These are phyloP conservation scores for Echinosophora koreensis DNA, from an alignment of 306 rosid species.

Conservation along the genomic window DNA sequence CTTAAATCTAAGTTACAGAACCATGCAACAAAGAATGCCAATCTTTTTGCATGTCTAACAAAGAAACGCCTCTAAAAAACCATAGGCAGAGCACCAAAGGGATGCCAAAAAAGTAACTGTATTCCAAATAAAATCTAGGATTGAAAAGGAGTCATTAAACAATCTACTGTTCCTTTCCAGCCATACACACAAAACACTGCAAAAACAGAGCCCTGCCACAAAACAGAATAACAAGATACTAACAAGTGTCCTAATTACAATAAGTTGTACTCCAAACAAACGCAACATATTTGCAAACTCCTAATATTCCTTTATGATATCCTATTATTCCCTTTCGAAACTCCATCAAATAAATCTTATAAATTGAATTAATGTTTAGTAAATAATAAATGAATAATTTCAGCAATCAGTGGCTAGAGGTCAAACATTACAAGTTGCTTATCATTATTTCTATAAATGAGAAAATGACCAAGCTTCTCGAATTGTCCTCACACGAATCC, in stretches of 20 bases:
- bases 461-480: not conserved
- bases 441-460: not conserved
- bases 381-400: not conserved
- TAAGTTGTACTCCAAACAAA: not conserved
- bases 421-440: not conserved
- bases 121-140: too few relatives aligned
- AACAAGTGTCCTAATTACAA: not conserved
- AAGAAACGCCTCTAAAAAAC: too few relatives aligned
- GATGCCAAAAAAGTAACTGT: too few relatives aligned
- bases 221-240: not conserved
- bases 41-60: too few relatives aligned
- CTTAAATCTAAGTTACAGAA: too few relatives aligned
- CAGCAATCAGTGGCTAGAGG: not conserved
- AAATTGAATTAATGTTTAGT: not conserved
- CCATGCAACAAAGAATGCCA: too few relatives aligned
- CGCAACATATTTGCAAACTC: not conserved
- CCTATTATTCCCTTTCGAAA: not conserved
- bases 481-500: not conserved
- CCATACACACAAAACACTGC: too few relatives aligned
- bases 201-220: too few relatives aligned
- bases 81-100: too few relatives aligned
- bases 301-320: not conserved
- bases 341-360: not conserved
- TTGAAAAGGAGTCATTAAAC: too few relatives aligned
- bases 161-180: too few relatives aligned